Evolutionary conservation across 352 stramenopile species (phyloP), one percentile per base, ranked within the genome.

Genomic region (Pythium folliculosum): DNA sequence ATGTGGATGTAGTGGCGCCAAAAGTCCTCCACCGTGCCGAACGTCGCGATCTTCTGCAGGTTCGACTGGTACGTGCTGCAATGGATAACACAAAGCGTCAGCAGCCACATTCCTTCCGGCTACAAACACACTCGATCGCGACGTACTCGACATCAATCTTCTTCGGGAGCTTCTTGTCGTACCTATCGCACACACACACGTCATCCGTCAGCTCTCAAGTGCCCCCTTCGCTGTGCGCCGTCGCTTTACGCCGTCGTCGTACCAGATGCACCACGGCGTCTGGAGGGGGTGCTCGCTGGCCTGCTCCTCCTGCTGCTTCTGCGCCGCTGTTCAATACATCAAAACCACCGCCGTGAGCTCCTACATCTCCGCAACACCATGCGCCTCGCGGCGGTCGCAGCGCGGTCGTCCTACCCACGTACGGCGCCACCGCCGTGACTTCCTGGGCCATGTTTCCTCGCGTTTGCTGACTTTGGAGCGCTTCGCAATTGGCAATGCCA

Each of bases 1-100:
- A 98, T 79, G 80, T 98, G 90, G 73, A 96, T 92, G 78, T 98
- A 98, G 77, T 96, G 83, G 62, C 13, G 90, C 92, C 92, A 98
- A 63, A 98, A 98, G 72, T 94, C 89, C 69, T 98, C 92, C 37
- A 98, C 90, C 7, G 92, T 97, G 71, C 66, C 84, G 67, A 98
- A 98, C 27, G 83, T 92, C 56, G 86, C 87, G 69, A 97, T 93
- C 70, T 96, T 94, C 65, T 93, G 81, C 62, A 96, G 69, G 72
- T 96, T 88, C 23, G 77, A 90, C 68, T 89, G 73, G 75, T 91
- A 92, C 69, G 81, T 90, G 65, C 79, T 89, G 63, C 30, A 35
- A 0, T 40, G 22, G 8, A 40, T 7, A 40, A 10, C 35, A 9
- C 47, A 23, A 55, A n/a, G 16, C 21, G 27, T 49, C 23, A 43